Base-by-base conservation (phyloP, 176 grass and related monocot species). In the Musa beccarii region DNA sequence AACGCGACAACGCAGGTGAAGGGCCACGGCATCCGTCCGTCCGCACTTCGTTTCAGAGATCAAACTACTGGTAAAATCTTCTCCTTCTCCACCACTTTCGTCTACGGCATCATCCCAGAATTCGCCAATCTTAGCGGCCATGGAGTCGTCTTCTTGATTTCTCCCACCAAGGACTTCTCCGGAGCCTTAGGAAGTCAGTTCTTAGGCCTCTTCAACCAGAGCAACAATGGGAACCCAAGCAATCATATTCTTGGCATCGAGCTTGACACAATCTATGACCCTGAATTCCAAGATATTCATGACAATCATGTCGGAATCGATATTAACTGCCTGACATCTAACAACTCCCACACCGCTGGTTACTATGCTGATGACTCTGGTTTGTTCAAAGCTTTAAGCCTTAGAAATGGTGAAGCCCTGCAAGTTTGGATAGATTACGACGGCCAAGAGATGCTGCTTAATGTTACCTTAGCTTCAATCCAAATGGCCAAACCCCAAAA, bases 391-490 rank as follows among this genome's bases (percentile, higher is more conserved):
- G 51, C 75, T 17, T 16, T 86, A 1, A 55, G 22, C 23, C 85
- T 86, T 16, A 16, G 51, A 24, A 50, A 54, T 2, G 24, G 51
- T 2, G 9, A 82, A 2, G 11, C 50, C 0, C 75, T 83, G 64
- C 80, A 83, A 59, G 85, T 67, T 22, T 87, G 81, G 85, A 63
- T 87, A 8, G 73, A 83, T 13, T 87, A 80, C 1, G 51, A 72
- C 53, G 67, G 66, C 49, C 11, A 71, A 1, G 5, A 20, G 21
- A 80, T 62, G 67, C 26, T 20, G 17, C 74, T 80, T 8, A 73
- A 62, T 43, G 67, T 83, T 51, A 87, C 77, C 8, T 16, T 89
- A 63, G 80, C 83, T 75, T 68, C 83, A 1, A 1, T 89, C 5
- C 28, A 66, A 5, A 29, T 52, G 21, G 8, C 5, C 0, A 89